Evolutionary conservation across 306 rosid genomes (phyloP).

Genomic region (Cucumis hystrix): DNA sequence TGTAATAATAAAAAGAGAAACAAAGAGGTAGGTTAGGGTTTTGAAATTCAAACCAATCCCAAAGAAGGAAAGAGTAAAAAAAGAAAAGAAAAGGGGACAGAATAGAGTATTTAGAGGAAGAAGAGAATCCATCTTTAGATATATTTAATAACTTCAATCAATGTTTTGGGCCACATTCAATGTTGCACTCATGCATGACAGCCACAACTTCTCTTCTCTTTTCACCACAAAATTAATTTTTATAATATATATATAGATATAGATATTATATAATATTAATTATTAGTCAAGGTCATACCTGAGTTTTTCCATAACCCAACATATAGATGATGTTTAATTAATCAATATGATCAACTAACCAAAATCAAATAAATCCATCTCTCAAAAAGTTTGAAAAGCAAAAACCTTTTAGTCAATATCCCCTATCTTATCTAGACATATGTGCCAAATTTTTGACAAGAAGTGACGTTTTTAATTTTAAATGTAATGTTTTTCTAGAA

Average conservation of each 20-base stretch:
- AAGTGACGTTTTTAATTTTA: not conserved
- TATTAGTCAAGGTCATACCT: not conserved
- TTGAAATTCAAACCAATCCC: not conserved
- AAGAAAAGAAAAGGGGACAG: not conserved
- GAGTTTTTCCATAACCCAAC: not conserved
- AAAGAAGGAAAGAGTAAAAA: not conserved
- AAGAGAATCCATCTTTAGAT: not conserved
- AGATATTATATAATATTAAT: not conserved
- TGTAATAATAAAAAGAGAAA: not conserved
- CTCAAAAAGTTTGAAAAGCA: not conserved
- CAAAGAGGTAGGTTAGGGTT: not conserved
- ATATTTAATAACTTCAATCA: not conserved
- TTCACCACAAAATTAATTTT: not conserved
- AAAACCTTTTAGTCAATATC: not conserved
- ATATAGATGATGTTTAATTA: not conserved
- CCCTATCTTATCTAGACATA: not conserved
- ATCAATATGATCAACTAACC: not conserved
- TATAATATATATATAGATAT: not conserved
- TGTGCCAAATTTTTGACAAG: not conserved
- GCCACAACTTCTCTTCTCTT: not conserved
- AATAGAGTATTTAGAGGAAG: not conserved
- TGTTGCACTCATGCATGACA: constrained; percentile 4
- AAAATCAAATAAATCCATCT: not conserved
- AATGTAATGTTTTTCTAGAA: not conserved
- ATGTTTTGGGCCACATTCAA: not conserved